phyloP scores from a whole-genome alignment of 2,329 filamentous ascomycete species.

The Pseudogymnoascus sp. region DNA sequence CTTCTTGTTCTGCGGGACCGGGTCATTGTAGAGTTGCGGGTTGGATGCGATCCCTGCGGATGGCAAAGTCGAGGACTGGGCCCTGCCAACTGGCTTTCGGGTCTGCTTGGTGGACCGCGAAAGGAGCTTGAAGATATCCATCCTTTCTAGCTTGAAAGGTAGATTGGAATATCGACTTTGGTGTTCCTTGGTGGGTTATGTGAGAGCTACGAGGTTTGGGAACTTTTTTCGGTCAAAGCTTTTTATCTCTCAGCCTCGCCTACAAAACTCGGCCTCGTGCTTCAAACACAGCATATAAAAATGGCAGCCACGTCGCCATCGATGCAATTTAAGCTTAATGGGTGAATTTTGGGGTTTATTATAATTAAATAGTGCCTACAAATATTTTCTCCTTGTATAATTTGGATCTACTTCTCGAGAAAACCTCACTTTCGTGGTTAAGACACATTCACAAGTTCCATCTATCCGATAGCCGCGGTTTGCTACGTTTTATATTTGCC shows the following conservation, averaged over 20 bases:
- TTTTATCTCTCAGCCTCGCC: conserved; percentile 10
- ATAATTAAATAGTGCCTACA: neutral
- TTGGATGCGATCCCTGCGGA: conserved; percentile 57
- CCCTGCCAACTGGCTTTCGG: conserved; percentile 27
- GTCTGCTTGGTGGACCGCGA: conserved; percentile 59
- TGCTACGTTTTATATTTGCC: neutral
- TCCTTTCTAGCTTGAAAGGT: conserved; percentile 14
- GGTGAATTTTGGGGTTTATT: neutral
- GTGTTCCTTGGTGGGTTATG: conserved; percentile 1
- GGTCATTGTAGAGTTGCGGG: conserved; percentile 62
- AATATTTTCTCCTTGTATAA: neutral
- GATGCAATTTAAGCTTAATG: neutral
- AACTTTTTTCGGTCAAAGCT: conserved; percentile 11
- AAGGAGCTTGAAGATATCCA: conserved; percentile 64
- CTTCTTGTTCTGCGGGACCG: conserved; percentile 41
- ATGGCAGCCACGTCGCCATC: neutral
- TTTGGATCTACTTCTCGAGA: neutral
- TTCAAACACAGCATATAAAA: neutral
- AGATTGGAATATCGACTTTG: neutral
- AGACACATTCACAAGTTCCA: neutral
- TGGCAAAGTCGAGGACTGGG: conserved; percentile 43
- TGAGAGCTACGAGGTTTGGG: neutral
- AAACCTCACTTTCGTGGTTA: neutral
- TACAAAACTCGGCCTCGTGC: neutral
- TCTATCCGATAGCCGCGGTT: neutral